Conservation (phyloP, 2,329 filamentous ascomycete genomes). For the Calonectria hongkongensis region DNA sequence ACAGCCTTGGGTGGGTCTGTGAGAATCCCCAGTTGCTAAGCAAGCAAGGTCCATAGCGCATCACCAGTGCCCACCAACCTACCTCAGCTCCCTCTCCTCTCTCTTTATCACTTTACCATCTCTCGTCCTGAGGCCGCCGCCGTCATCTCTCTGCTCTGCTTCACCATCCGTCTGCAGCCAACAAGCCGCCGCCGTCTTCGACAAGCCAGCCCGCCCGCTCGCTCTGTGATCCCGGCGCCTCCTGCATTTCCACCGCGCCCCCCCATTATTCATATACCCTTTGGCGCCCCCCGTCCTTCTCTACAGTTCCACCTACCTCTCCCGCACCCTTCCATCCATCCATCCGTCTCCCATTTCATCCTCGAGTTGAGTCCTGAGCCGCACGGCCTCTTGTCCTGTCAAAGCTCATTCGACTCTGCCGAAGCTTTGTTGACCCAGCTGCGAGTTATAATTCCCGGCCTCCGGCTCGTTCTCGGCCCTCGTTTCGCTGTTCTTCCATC, state of each 20-base stretch:
- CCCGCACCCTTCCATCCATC: conserved; percentile 41
- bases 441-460: conserved; percentile 46
- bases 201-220: conserved; percentile 21
- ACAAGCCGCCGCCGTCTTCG: conserved; percentile 18
- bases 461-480: conserved; percentile 40
- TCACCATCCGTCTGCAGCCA: conserved; percentile 27
- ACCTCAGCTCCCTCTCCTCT: conserved; percentile 38
- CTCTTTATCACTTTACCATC: conserved; percentile 33
- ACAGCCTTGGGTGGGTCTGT: conserved; percentile 58
- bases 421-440: conserved; percentile 17
- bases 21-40: conserved; percentile 52
- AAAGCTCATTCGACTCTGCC: conserved; percentile 22
- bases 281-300: conserved; percentile 51
- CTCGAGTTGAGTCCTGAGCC: conserved; percentile 37
- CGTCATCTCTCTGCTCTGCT: conserved; percentile 17
- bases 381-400: conserved; percentile 43
- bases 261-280: conserved; percentile 54
- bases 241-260: conserved; percentile 43
- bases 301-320: conserved; percentile 54
- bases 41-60: conserved; percentile 40
- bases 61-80: conserved; percentile 33
- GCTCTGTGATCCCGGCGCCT: conserved; percentile 32
- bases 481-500: conserved; percentile 42
- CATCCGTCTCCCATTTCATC: conserved; percentile 41
- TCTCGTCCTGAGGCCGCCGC: conserved; percentile 50